phyloP scores from a whole-genome alignment of 2,329 filamentous ascomycete genomes.

The Teratosphaeria zuluensis region DNA sequence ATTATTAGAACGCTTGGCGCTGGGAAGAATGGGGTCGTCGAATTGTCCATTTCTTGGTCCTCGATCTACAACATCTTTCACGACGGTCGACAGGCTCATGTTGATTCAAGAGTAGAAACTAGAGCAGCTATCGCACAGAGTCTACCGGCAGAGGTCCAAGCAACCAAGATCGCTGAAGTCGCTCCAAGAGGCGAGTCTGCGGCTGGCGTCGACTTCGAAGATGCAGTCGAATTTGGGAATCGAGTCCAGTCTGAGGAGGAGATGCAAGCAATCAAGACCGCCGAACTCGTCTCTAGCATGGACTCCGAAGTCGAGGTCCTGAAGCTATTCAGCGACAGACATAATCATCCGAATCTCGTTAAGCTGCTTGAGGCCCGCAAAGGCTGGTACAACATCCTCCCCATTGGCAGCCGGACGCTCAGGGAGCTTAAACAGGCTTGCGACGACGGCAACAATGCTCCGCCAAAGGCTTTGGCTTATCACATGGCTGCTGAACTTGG shows the following conservation, averaged over 20 bases:
- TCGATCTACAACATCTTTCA: background rate
- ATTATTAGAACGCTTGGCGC: background rate
- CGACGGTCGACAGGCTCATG: background rate
- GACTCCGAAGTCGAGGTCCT: background rate
- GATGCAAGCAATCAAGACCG: background rate
- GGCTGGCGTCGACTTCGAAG: background rate
- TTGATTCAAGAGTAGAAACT: background rate
- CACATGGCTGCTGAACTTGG: background rate
- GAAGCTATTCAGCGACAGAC: background rate
- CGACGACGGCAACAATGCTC: background rate
- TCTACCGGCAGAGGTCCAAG: background rate
- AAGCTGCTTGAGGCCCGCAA: background rate
- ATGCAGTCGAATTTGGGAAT: background rate
- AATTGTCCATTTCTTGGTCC: background rate
- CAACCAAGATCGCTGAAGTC: background rate
- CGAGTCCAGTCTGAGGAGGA: background rate
- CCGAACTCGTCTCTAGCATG: background rate
- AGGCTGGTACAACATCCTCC: background rate
- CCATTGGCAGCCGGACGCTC: background rate
- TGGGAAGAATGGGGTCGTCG: background rate
- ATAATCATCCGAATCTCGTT: background rate
- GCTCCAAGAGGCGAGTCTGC: background rate
- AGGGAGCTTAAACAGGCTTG: background rate
- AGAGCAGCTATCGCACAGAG: background rate
- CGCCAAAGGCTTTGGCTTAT: background rate